phyloP scores from a whole-genome alignment of 1,139 yeast species.

The Blastobotrys arbuscula region DNA sequence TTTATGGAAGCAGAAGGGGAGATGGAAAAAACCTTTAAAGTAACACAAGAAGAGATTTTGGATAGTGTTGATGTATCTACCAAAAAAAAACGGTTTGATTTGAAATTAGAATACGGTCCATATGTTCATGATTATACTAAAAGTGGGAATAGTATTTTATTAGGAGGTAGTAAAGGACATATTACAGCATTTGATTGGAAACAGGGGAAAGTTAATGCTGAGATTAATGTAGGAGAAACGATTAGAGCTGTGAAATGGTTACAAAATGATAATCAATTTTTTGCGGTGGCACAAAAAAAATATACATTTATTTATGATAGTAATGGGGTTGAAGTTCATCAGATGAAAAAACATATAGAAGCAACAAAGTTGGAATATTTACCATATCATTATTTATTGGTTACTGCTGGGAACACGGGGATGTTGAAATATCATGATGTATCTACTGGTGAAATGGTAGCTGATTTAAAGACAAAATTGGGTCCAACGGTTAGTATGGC shows the following conservation, averaged over 20 bases:
- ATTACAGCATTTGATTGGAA: slow-evolving; percentile 97
- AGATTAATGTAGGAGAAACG: slow-evolving; percentile 80
- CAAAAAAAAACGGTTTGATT: slow-evolving; percentile 61
- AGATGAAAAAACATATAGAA: slow-evolving; percentile 85
- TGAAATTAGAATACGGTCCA: slow-evolving; percentile 81
- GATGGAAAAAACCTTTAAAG: slow-evolving; percentile 86
- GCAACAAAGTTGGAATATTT: slow-evolving; percentile 77
- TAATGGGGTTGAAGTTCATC: slow-evolving; percentile 86
- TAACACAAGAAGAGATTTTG: slow-evolving; percentile 72
- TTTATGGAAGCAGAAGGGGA: slow-evolving; percentile 82
- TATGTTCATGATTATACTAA: slow-evolving; percentile 75
- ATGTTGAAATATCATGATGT: slow-evolving; percentile 90
- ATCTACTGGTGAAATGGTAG: slow-evolving; percentile 80
- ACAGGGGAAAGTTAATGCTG: slow-evolving; percentile 74
- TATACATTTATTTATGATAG: slow-evolving; percentile 89
- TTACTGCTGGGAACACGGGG: slow-evolving; percentile 85
- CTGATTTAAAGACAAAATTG: slow-evolving; percentile 77
- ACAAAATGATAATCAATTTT: slow-evolving; percentile 79
- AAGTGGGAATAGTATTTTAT: slow-evolving; percentile 77
- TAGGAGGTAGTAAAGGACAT: slow-evolving; percentile 92
- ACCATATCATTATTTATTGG: slow-evolving; percentile 86
- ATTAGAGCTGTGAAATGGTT: slow-evolving; percentile 84
- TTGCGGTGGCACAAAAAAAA: slow-evolving; percentile 96
- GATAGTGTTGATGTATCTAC: slow-evolving; percentile 77
- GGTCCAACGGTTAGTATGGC: slow-evolving; percentile 89